Evolutionary conservation across 192 early-diverging fungal species (phyloP).

Genomic region (Backusella macrospora): DNA sequence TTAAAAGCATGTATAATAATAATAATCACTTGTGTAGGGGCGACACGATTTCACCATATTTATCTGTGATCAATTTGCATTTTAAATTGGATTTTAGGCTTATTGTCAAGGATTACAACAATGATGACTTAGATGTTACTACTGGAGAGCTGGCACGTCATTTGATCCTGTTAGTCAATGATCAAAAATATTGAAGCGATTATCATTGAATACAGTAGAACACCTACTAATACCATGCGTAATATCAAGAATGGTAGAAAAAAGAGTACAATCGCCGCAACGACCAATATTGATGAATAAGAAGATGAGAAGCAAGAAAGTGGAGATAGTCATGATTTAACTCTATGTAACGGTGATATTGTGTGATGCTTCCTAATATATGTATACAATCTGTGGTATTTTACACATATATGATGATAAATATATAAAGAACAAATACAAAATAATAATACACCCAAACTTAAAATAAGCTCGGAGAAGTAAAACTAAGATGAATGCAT

Average conservation of each 20-base stretch:
- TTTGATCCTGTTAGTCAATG: conserved; percentile 11
- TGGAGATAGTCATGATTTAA: conserved; percentile 1
- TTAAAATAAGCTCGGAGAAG: no score
- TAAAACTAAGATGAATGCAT: no score
- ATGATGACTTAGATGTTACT: conserved; percentile 11
- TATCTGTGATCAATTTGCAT: conserved; percentile 16
- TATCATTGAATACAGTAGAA: conserved; percentile 47
- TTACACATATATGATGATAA: no score
- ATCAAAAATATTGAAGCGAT: conserved; percentile 7
- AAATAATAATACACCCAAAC: no score
- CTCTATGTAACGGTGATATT: neutral
- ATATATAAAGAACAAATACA: no score
- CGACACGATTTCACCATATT: conserved; percentile 13
- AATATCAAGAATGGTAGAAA: conserved; percentile 20
- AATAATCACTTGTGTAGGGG: conserved; percentile 14
- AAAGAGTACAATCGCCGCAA: conserved; percentile 16
- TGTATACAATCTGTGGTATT: no score
- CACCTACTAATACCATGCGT: conserved; percentile 11
- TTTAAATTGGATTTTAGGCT: conserved; percentile 14
- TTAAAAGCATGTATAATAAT: conserved; percentile 9
- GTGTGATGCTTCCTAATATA: neutral
- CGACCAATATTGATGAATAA: conserved; percentile 19
- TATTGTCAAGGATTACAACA: conserved; percentile 16
- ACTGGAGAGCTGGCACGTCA: conserved; percentile 19
- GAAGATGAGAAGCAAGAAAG: conserved; percentile 4